Percentiles rank a stretch among this genome's conserved stretches.
These are phyloP conservation scores for Annulohypoxylon bovei DNA, from an alignment of 495 filamentous ascomycete genomes.

Conservation along the genomic window DNA sequence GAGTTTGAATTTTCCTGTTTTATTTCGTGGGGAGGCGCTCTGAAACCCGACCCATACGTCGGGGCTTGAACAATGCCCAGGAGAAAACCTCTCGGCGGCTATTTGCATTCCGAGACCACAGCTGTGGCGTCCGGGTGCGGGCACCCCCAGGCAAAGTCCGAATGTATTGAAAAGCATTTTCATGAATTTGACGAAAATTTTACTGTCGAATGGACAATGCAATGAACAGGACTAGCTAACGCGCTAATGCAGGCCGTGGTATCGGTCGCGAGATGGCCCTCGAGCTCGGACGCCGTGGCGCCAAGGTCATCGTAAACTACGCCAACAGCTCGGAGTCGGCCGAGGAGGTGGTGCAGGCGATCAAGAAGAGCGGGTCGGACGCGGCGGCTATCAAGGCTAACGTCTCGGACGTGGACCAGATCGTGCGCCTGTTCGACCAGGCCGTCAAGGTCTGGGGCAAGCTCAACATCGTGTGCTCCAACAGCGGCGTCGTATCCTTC, in stretches of 20 bases:
- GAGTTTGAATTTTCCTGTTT: slow-evolving; percentile 46
- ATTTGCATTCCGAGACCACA: slow-evolving; percentile 11
- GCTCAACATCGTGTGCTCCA: slow-evolving; percentile 80
- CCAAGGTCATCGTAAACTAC: slow-evolving; percentile 82
- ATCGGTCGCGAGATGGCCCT: slow-evolving; percentile 81
- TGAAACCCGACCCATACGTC: background rate
- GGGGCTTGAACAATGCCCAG: background rate
- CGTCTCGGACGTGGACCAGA: slow-evolving; percentile 72
- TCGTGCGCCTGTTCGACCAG: slow-evolving; percentile 61
- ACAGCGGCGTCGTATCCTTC: slow-evolving; percentile 72
- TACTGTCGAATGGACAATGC: slow-evolving; percentile 8
- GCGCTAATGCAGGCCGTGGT: slow-evolving; percentile 63
- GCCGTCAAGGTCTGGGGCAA: slow-evolving; percentile 73
- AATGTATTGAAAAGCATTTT: background rate
- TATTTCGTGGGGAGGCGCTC: background rate
- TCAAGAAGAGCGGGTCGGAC: slow-evolving; percentile 60
- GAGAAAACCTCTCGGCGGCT: slow-evolving; percentile 3
- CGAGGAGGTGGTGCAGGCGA: slow-evolving; percentile 67
- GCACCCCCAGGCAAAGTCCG: slow-evolving; percentile 35
- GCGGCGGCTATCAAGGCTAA: slow-evolving; percentile 80
- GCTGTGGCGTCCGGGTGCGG: background rate
- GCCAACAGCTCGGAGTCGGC: slow-evolving; percentile 69
- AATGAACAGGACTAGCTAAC: slow-evolving; percentile 17
- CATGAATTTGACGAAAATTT: background rate
- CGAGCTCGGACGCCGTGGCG: slow-evolving; percentile 77